These are phyloP conservation scores for Nephromyces sp. DNA, from an alignment of 169 alveolate genomes.

Conservation along the genomic window DNA sequence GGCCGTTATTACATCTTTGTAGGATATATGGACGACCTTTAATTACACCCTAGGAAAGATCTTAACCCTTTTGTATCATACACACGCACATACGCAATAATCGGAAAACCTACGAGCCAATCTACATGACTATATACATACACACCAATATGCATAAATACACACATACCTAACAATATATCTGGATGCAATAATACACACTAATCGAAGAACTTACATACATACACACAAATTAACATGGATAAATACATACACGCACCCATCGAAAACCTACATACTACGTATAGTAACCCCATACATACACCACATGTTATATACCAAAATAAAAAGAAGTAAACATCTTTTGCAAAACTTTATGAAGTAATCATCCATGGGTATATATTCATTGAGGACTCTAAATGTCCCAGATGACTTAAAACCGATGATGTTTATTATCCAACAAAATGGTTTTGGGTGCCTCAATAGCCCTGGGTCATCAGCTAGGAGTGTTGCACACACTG, in stretches of 20 bases:
- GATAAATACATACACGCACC: not conserved
- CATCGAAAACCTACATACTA: not conserved
- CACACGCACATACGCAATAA: no score
- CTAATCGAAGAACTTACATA: not conserved
- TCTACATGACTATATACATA: not conserved
- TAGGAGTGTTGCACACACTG: conserved; percentile 8
- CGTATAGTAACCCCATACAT: not conserved
- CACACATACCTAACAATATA: not conserved
- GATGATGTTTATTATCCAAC: not conserved
- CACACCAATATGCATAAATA: not conserved
- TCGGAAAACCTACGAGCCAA: no score
- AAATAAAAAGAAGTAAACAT: conserved; percentile 8
- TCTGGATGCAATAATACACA: not conserved
- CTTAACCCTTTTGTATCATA: no score
- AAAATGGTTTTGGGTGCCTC: conserved; percentile 3
- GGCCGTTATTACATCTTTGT: no score
- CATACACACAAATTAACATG: not conserved
- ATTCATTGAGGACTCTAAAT: not conserved
- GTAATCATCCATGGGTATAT: not conserved
- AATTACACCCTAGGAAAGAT: no score
- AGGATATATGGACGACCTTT: no score
- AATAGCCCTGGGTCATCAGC: conserved; percentile 1
- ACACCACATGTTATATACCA: not conserved
- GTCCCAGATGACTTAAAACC: not conserved
- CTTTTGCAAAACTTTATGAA: conserved; percentile 10